Conservation (phyloP, 805 yeast genomes). For the Millerozyma miso region DNA sequence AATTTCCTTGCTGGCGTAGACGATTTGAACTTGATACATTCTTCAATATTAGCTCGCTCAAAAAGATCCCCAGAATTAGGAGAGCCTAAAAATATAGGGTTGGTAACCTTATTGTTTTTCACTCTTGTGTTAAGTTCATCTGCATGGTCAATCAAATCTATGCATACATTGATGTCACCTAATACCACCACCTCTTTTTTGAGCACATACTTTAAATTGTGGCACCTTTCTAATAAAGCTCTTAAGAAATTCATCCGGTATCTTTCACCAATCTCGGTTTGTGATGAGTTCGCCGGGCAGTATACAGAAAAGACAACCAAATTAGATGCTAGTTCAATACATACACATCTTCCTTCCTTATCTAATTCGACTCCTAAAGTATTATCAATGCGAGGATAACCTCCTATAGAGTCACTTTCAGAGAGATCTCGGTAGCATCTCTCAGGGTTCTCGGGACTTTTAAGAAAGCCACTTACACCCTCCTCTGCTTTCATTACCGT, state of each 20-base stretch:
- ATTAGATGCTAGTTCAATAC: constrained; percentile 65
- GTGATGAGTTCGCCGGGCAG: constrained; percentile 88
- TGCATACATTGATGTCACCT: constrained; percentile 86
- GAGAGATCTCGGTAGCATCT: constrained; percentile 12
- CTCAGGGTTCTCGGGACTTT: constrained; percentile 10
- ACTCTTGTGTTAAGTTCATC: constrained; percentile 51
- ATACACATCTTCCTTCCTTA: constrained; percentile 77
- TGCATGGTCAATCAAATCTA: constrained; percentile 81
- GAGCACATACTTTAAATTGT: constrained; percentile 39
- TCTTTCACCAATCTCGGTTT: constrained; percentile 60
- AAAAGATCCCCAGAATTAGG: constrained; percentile 9
- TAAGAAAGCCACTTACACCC: constrained; percentile 75
- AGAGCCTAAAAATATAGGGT: constrained; percentile 7
- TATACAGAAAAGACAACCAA: constrained; percentile 64
- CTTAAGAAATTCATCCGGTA: constrained; percentile 57
- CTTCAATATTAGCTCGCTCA: constrained; percentile 21
- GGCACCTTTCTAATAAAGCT: constrained; percentile 57
- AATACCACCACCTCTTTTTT: constrained; percentile 72
- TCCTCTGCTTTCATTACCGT: constrained; percentile 77
- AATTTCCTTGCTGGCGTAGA: constrained; percentile 26
- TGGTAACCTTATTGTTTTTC: constrained; percentile 30
- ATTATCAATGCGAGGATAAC: constrained; percentile 43
- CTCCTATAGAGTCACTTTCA: constrained; percentile 55
- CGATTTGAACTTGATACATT: constrained; percentile 32
- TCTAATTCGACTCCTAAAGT: constrained; percentile 47